A percentile compares a stretch with the other conserved stretches of the same genome.
These are phyloP conservation scores for Artemisia argyi DNA, from an alignment of 129 eudicot species.

Conservation along the genomic window DNA sequence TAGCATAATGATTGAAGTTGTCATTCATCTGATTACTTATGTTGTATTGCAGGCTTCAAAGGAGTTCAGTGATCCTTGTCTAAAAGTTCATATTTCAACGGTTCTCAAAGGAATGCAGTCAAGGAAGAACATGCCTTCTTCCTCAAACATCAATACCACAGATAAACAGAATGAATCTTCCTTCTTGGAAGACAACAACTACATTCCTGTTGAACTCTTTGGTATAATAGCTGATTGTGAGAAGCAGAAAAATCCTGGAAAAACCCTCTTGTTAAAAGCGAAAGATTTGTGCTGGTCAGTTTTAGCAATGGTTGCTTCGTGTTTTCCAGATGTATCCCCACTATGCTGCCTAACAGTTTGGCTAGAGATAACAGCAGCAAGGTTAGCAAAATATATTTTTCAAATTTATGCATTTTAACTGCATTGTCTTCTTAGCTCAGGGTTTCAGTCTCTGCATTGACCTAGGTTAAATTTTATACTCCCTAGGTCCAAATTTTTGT, in stretches of 20 bases:
- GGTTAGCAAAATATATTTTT: constrained; percentile 41
- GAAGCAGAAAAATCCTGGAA: constrained; percentile 75
- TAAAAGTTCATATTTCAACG: constrained; percentile 73
- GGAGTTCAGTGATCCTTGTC: constrained; percentile 82
- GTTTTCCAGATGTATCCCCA: constrained; percentile 90
- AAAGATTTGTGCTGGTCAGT: constrained; percentile 93
- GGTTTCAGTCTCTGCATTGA: constrained; percentile 13
- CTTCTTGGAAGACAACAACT: constrained; percentile 46
- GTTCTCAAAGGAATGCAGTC: constrained; percentile 84
- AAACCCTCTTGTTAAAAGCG: constrained; percentile 84
- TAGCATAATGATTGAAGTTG: constrained; percentile 13
- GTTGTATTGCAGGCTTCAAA: constrained; percentile 66
- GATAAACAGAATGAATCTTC: constrained; percentile 44
- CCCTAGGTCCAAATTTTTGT: too few species aligned
- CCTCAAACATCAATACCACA: constrained; percentile 46
- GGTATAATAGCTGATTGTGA: constrained; percentile 90
- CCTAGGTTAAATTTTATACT: constrained; percentile 1
- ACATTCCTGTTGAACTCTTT: constrained; percentile 74
- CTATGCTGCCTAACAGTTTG: constrained; percentile 86
- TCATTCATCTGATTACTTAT: constrained; percentile 12
- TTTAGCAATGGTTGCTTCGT: constrained; percentile 88
- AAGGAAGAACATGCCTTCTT: constrained; percentile 40
- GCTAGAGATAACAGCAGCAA: constrained; percentile 97
- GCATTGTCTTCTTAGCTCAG: constrained; percentile 22
- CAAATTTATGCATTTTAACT: constrained; percentile 22